Conservation (phyloP, 108 stramenopile genomes). For the Parietichytrium sp. region DNA sequence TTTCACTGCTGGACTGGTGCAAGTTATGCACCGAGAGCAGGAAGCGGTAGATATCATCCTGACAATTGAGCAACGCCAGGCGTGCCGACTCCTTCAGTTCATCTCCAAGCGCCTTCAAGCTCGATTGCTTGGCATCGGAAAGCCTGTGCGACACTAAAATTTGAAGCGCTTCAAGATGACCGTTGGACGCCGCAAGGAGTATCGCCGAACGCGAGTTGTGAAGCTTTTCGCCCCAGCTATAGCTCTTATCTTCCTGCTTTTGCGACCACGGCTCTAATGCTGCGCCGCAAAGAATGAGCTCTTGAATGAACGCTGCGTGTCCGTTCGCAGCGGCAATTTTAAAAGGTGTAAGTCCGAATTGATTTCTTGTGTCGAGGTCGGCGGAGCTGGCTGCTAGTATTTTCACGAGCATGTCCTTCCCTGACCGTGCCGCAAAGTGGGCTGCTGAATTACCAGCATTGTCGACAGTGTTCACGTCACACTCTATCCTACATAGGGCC, state of each 20-base stretch:
- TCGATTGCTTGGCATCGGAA: neutral
- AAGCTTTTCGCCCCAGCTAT: no score
- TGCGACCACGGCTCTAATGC: neutral
- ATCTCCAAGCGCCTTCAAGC: neutral
- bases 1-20: no score
- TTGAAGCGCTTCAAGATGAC: neutral
- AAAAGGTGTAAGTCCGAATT: neutral
- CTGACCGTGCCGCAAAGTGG: neutral
- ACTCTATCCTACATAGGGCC: neutral
- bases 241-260: no score
- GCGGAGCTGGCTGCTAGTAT: neutral
- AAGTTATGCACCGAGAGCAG: no score
- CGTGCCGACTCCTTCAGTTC: neutral
- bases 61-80: neutral
- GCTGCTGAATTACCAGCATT: neutral
- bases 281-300: neutral
- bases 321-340: neutral
- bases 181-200: conserved; percentile 9
- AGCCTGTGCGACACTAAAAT: neutral
- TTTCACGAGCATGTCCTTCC: neutral
- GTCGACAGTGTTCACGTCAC: neutral
- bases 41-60: conserved; percentile 21
- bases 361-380: neutral
- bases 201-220: neutral
- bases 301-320: neutral